Evolutionary conservation across 257 asterid species (phyloP).

Genomic region (Solanum verrucosum): DNA sequence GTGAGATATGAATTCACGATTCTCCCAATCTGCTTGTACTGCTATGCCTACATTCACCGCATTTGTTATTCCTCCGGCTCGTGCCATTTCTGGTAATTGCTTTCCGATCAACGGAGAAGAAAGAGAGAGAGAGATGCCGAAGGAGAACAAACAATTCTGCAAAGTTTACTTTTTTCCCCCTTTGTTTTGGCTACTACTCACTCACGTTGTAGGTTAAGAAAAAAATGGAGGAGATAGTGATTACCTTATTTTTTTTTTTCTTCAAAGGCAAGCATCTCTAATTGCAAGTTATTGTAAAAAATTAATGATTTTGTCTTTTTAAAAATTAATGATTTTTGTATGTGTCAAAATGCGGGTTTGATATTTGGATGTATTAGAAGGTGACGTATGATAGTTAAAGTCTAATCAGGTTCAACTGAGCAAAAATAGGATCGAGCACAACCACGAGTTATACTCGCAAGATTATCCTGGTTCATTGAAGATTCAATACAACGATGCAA

Average conservation of each 20-base stretch:
- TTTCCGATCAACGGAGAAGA: not conserved
- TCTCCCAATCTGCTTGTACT: conserved; percentile 99
- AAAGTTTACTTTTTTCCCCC: not conserved
- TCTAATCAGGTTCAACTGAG: no score
- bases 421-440: no score
- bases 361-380: no score
- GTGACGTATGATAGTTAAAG: no score
- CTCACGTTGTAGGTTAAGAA: not conserved
- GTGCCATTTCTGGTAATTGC: conserved; percentile 35
- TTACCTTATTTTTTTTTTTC: not conserved
- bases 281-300: no score
- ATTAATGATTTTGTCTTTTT: no score
- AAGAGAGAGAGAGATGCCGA: not conserved
- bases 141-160: not conserved
- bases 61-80: conserved; percentile 86
- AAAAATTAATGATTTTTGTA: no score
- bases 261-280: not conserved
- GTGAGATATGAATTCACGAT: conserved; percentile 81
- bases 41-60: conserved; percentile 95
- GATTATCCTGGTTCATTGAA: no score
- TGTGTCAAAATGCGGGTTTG: no score
- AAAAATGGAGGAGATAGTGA: not conserved
- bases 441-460: no score
- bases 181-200: not conserved
- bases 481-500: no score